Evolutionary conservation across 257 asterid species (phyloP), one percentile per base, ranked within the genome.

Genomic region (Catharanthus roseus): DNA sequence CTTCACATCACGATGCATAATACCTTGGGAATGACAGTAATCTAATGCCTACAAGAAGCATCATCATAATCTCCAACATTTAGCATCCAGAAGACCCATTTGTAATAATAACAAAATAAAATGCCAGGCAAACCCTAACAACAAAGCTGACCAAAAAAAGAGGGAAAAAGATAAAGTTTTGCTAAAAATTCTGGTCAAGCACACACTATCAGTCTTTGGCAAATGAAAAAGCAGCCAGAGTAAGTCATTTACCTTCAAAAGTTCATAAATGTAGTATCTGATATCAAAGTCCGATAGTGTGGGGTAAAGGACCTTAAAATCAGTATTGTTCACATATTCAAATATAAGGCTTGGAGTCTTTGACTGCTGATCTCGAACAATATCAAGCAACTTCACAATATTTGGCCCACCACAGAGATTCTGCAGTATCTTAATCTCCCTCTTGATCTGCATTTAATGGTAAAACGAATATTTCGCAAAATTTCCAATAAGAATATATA

Each of bases 321-420:
- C 96, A 58, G 96, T 82, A 74, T 90, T 87, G 72, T 92, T 88
- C 85, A 92, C 96, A 68, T 92, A 89, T 77, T 92, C 98, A 79
- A 92, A 93, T 66, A 93, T 85, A 67, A 93, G 89, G 79, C 97
- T 86, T n/a, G 93, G 98, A 11, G 98, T 93, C 86, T 90, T 90
- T 41, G 97, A 93, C 73, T 90, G 96, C 77, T 87, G 97, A 78
- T 93, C 97, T 77, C 95, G 90, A 39, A 93, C 96, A 72, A 90
- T 85, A 82, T 90, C 96, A 41, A 90, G 90, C 93, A 93, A 80
- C 86, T 92, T 90, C 84, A 92, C 96, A 77, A 92, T 88, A 83
- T 92, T 92, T 55, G 95, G 97, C 70, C 97, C 97, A 29, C 96
- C 97, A 74, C 88, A 90, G 31, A 90, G 97, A 82, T 88, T 88